A percentile compares a stretch with the other conserved stretches of the same genome.
Evolutionary conservation across 192 early-diverging fungal species (phyloP).

Genomic region (Rhizophagus clarus): DNA sequence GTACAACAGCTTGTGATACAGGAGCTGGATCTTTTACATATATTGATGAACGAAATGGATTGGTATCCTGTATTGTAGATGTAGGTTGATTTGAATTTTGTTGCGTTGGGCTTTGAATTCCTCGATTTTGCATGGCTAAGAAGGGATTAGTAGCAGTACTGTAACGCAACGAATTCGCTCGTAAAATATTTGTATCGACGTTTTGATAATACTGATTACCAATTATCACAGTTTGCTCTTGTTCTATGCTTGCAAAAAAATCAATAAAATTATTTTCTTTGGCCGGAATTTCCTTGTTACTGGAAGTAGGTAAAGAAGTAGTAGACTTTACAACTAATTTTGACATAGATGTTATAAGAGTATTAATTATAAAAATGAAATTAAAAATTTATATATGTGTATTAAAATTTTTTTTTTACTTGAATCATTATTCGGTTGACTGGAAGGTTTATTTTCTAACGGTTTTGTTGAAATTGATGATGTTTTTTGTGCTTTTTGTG

Average conservation of each 20-base stretch:
- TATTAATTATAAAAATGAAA: too few relatives aligned
- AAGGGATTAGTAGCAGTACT: slow-evolving; percentile 24
- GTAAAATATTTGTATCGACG: slow-evolving; percentile 8
- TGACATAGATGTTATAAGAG: too few relatives aligned
- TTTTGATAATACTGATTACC: slow-evolving; percentile 37
- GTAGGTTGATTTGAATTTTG: slow-evolving; percentile 26
- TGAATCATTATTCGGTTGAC: background rate
- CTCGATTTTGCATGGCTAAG: slow-evolving; percentile 38
- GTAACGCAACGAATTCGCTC: slow-evolving; percentile 19
- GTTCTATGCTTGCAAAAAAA: slow-evolving; percentile 48
- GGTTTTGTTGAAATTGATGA: background rate
- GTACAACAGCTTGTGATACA: background rate
- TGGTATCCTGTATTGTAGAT: slow-evolving; percentile 38
- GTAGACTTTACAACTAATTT: background rate
- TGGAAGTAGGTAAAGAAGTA: background rate
- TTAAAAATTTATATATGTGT: too few relatives aligned
- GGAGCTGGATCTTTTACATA: background rate
- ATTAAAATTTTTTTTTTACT: background rate
- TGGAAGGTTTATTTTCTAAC: background rate
- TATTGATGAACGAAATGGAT: slow-evolving; percentile 39
- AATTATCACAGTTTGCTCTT: slow-evolving; percentile 43
- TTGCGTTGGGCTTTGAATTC: slow-evolving; percentile 38
- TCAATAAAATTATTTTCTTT: slow-evolving; percentile 47
- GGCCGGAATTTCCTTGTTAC: slow-evolving; percentile 3
- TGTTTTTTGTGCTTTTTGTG: background rate